Base-by-base conservation (phyloP, 2,329 filamentous ascomycete species). In the Niveomyces coronatus region DNA sequence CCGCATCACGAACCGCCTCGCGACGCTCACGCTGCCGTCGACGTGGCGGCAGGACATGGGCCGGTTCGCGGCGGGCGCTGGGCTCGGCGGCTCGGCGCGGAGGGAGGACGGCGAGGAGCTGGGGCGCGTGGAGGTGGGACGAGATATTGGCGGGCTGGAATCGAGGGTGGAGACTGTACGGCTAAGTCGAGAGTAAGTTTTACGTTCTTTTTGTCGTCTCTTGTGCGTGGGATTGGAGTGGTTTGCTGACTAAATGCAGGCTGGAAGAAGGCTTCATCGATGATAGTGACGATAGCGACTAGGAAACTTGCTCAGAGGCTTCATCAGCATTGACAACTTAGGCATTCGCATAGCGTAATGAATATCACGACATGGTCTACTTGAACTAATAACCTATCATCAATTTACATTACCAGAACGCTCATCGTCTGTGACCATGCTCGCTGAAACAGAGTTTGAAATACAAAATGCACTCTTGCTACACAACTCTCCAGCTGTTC, bases 131-230 rank as follows among this genome's bases (percentile, higher is more conserved):
- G 62, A 61, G 44, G 26, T 9, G 15, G n/a, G 7, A 10, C 8
- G 18, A 47, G 51, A 15, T 53, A 54, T 31, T 50, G 47, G 8
- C 54, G 60, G 52, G 71, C 76, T 44, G 68, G 37, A 31, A 4
- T 39, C 34, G 5, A 24, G 14, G n/a, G 22, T 24, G 13, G 30
- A 67, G 33, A 62, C 68, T 30, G 65, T 74, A 48, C 69, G 86
- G 45, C 52, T 94, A 44, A 89, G 85, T 56, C 69, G 85, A 60
- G 86, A 94, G 64, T 76, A 58, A 55, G 71, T 64, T 15, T 3
- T 20, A 18, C 24, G 7, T 16, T 14, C 14, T 9, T n/a, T 23
- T n/a, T 9, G 8, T 4, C 5, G 11, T 33, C 13, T 4, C 4
- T 6, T 10, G 9, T 10, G 13, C 24, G n/a, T 20, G 10, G 18